Conservation (phyloP, 805 yeast species). For the Osmozyma mogii region DNA sequence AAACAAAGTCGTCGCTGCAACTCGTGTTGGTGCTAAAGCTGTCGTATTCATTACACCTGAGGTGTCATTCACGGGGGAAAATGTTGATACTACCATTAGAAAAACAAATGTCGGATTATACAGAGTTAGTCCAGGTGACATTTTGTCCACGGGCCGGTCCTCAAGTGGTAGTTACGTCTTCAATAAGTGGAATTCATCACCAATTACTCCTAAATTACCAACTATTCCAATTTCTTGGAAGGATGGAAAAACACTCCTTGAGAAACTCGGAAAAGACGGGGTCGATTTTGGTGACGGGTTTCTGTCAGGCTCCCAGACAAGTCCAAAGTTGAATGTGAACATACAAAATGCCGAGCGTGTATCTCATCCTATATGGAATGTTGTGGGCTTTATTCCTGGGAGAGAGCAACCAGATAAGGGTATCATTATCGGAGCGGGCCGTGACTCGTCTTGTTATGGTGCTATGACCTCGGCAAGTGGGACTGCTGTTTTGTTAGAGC, state of each 20-base stretch:
- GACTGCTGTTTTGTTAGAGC: constrained; percentile 61
- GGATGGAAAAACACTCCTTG: constrained; percentile 42
- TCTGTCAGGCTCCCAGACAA: constrained; percentile 19
- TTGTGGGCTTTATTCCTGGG: constrained; percentile 71
- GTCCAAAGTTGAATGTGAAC: constrained; percentile 17
- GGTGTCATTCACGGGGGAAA: constrained; percentile 12
- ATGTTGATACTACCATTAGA: constrained; percentile 38
- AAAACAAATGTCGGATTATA: constrained; percentile 51
- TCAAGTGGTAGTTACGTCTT: constrained; percentile 32
- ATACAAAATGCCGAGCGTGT: constrained; percentile 36
- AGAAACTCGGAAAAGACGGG: constrained; percentile 23
- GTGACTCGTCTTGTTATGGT: constrained; percentile 77
- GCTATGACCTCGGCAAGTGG: constrained; percentile 68
- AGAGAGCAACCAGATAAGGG: constrained; percentile 71
- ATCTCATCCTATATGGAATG: constrained; percentile 68
- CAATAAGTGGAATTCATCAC: constrained; percentile 39
- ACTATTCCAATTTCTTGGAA: constrained; percentile 69
- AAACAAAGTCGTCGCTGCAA: constrained; percentile 41
- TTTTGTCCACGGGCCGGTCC: constrained; percentile 72
- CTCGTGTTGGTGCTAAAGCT: constrained; percentile 50
- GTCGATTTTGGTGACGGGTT: constrained; percentile 20
- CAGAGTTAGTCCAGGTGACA: constrained; percentile 66
- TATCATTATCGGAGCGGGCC: constrained; percentile 70
- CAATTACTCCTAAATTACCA: constrained; percentile 62
- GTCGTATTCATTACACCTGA: constrained; percentile 51